Evolutionary conservation across 2,329 filamentous ascomycete species (phyloP), one percentile per base, ranked within the genome.

Genomic region (Nothomitra cinnamomea): DNA sequence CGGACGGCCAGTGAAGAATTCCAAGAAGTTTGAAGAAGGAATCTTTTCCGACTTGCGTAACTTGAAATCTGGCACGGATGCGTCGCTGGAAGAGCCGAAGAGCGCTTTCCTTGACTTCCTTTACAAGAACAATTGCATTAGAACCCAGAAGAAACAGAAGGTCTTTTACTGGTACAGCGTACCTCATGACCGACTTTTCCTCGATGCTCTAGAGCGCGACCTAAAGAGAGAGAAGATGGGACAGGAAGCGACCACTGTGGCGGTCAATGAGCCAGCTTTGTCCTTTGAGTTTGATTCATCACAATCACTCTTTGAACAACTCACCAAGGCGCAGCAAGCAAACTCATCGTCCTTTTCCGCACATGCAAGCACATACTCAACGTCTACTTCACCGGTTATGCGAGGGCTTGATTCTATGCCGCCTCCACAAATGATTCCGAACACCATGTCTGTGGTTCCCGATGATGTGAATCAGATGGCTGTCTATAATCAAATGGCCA

Each of bases 91-190:
- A 71, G 92, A 98, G 74, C 92, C 92, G 54, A 98, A 98, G 77
- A 96, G 90, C 71, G 83, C 86, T 1, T 98, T 98, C 72, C 79
- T 98, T 57, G 92, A 98, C 70, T 98, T 96, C 68, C 77, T 98
- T 45, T 98, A 98, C 80, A 98, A 98, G 78, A 98, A 98, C 79
- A 98, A 98, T 75, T 98, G 92, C 77, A 98, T 98, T 62, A 83
- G 92, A 61, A 98, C 92, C 38, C 92, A 98, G 70, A 98, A 98
- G 81, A 98, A 98, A 78, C 92, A 98, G 67, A 98, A 98, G 76
- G 92, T 98, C 60, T 98, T 98, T 66, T 98, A 96, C 73, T 98
- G 92, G 92, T 98, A 96, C 72, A 95, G 89, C 72, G 92, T 98
- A 49, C 92, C 92, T 1, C 92, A 98, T 68, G 92, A 98, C 70